A percentile compares a stretch with the other conserved stretches of the same genome.
phyloP scores from a whole-genome alignment of 2,329 filamentous ascomycete genomes.

The Orbilia oligospora region DNA sequence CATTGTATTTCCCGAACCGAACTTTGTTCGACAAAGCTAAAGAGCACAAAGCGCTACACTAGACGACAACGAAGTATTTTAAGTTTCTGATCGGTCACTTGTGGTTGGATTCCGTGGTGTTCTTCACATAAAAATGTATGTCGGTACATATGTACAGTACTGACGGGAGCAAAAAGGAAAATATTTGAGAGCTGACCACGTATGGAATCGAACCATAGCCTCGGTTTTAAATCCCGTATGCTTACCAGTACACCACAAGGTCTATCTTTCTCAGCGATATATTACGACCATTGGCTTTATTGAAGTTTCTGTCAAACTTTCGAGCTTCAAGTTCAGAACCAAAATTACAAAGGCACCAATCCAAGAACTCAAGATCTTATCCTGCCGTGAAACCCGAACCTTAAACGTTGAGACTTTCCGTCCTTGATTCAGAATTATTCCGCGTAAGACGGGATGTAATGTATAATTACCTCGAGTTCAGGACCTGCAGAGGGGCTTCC shows the following conservation, averaged over 20 bases:
- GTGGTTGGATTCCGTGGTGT: too few relatives aligned
- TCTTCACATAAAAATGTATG: too few relatives aligned
- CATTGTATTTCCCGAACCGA: constrained; percentile 16
- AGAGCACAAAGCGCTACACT: constrained; percentile 3
- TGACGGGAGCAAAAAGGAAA: constrained; percentile 6
- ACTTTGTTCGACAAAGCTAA: constrained; percentile 8
- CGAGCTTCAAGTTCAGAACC: too few relatives aligned
- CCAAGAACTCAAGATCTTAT: constrained; percentile 5
- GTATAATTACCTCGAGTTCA: neutral
- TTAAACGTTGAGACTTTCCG: neutral
- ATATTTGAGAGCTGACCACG: constrained; percentile 12
- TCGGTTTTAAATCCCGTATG: constrained; percentile 1
- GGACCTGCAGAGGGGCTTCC: constrained; percentile 17
- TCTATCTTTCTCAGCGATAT: neutral
- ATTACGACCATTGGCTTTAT: neutral
- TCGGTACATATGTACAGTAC: too few relatives aligned
- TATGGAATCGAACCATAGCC: constrained; percentile 36
- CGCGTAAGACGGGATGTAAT: constrained; percentile 11
- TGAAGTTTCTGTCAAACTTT: neutral
- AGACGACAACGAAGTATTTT: neutral
- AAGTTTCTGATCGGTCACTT: neutral
- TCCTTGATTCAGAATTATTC: constrained; percentile 18
- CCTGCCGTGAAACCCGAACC: constrained; percentile 8
- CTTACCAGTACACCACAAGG: constrained; percentile 29
- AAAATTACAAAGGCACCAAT: neutral